Conservation (phyloP, 1,139 yeast genomes). For the Kluyveromyces sp. region DNA sequence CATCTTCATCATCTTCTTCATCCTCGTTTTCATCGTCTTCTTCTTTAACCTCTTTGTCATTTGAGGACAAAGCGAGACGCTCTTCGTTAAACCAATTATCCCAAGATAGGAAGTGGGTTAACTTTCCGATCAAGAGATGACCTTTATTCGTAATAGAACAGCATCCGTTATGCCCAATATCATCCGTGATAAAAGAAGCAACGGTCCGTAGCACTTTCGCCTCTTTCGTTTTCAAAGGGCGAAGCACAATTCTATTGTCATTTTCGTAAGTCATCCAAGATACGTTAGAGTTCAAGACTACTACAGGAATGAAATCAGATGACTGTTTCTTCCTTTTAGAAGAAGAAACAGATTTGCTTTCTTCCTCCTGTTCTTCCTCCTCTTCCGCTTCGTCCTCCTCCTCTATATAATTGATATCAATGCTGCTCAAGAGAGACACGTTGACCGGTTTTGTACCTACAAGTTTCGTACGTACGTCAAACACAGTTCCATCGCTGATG, state of each 20-base stretch:
- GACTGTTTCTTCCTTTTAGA: not conserved
- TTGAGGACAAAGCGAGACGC: not conserved
- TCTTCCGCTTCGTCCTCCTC: constrained; percentile 26
- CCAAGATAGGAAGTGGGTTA: constrained; percentile 15
- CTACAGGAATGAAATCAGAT: not conserved
- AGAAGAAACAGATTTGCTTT: not conserved
- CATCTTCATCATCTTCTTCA: constrained; percentile 13
- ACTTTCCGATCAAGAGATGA: constrained; percentile 22
- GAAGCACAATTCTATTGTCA: constrained; percentile 13
- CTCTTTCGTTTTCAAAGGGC: constrained; percentile 17
- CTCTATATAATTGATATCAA: constrained; percentile 15
- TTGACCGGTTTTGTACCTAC: constrained; percentile 60
- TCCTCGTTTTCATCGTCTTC: constrained; percentile 16
- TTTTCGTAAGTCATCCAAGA: constrained; percentile 25
- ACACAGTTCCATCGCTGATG: constrained; percentile 51
- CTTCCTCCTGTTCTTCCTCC: constrained; percentile 18
- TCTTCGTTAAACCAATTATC: constrained; percentile 21
- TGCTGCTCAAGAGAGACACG: constrained; percentile 33
- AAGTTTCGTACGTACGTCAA: constrained; percentile 64
- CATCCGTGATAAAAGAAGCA: constrained; percentile 18
- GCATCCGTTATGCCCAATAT: constrained; percentile 21
- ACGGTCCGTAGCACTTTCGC: constrained; percentile 10
- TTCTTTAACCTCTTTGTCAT: constrained; percentile 12
- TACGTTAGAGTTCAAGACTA: constrained; percentile 18
- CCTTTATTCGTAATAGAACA: constrained; percentile 24